Conservation (phyloP, 1,284 basidiomycete genomes). For the Ceratobasidium papillatum region DNA sequence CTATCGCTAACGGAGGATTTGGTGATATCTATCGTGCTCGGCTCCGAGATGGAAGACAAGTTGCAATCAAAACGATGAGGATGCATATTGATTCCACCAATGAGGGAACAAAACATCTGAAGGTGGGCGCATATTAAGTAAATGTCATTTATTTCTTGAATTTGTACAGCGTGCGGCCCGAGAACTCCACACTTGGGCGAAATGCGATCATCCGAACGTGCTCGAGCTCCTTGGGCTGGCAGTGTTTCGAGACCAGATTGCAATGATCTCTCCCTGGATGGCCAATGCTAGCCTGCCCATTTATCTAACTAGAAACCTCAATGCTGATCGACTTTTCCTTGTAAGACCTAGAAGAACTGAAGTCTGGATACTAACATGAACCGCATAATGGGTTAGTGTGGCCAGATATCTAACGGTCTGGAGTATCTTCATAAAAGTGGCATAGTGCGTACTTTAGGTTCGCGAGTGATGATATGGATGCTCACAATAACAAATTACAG, state of each 20-base stretch:
- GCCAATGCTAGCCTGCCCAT: not conserved
- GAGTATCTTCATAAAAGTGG: not conserved
- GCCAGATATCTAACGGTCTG: not conserved
- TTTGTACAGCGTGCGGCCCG: not conserved
- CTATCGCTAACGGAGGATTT: not conserved
- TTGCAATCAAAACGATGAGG: not conserved
- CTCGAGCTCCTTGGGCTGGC: slow-evolving; percentile 9
- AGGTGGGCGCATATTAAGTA: not conserved
- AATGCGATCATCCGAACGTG: slow-evolving; percentile 8
- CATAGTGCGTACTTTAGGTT: not conserved
- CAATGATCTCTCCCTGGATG: slow-evolving; percentile 20
- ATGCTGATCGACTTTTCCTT: not conserved
- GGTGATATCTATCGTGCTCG: not conserved
- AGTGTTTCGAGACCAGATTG: slow-evolving; percentile 8
- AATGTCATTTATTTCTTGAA: not conserved
- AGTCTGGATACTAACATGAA: not conserved
- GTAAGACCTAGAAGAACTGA: not conserved
- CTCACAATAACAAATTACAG: not conserved
- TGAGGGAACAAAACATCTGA: not conserved
- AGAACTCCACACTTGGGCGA: slow-evolving; percentile 10
- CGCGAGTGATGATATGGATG: not conserved
- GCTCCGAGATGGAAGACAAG: not conserved
- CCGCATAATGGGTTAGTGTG: not conserved
- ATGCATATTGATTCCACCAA: not conserved
- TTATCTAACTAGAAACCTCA: not conserved